Conservation (phyloP, 768 basidiomycete genomes). For the Xerocomus brunneocitrinus region DNA sequence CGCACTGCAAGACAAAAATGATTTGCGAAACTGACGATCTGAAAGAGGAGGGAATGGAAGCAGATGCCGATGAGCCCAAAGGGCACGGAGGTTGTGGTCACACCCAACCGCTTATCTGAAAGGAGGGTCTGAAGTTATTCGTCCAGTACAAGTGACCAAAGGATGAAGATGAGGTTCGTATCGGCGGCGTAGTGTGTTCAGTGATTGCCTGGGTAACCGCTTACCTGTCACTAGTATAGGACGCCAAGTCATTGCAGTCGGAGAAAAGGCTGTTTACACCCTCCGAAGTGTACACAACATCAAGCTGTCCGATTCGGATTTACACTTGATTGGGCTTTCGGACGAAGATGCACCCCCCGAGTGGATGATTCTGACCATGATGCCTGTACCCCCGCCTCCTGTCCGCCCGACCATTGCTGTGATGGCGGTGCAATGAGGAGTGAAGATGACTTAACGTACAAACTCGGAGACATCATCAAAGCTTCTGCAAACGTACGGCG, state of each 20-base stretch:
- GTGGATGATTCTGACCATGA: slow-evolving; percentile 99
- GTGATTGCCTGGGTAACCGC: no score
- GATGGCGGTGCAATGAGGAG: slow-evolving; percentile 96
- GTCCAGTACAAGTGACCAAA: slow-evolving; percentile 93
- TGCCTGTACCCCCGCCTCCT: slow-evolving; percentile 96
- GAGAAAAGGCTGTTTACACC: slow-evolving; percentile 82
- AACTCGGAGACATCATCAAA: slow-evolving; percentile 94
- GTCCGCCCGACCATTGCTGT: slow-evolving; percentile 97
- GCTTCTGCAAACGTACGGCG: slow-evolving; percentile 88
- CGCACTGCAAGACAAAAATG: slow-evolving; percentile 83
- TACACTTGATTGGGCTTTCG: no score
- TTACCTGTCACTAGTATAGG: no score
- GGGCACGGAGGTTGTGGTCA: slow-evolving; percentile 97
- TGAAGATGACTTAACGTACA: slow-evolving; percentile 98
- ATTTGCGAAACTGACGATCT: slow-evolving; percentile 85
- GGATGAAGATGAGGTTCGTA: slow-evolving; percentile 87
- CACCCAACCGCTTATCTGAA: slow-evolving; percentile 81
- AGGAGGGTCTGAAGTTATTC: slow-evolving; percentile 93
- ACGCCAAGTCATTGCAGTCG: slow-evolving; percentile 73
- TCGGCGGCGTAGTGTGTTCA: no score
- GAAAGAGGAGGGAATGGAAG: slow-evolving; percentile 80
- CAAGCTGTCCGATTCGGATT: slow-evolving; percentile 86
- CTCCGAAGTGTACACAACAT: slow-evolving; percentile 89
- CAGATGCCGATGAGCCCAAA: slow-evolving; percentile 62
- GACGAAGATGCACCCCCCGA: slow-evolving; percentile 94